Evolutionary conservation across 2,329 filamentous ascomycete genomes (phyloP), one percentile per base, ranked within the genome.

Genomic region (Penicillium griseofulvum): DNA sequence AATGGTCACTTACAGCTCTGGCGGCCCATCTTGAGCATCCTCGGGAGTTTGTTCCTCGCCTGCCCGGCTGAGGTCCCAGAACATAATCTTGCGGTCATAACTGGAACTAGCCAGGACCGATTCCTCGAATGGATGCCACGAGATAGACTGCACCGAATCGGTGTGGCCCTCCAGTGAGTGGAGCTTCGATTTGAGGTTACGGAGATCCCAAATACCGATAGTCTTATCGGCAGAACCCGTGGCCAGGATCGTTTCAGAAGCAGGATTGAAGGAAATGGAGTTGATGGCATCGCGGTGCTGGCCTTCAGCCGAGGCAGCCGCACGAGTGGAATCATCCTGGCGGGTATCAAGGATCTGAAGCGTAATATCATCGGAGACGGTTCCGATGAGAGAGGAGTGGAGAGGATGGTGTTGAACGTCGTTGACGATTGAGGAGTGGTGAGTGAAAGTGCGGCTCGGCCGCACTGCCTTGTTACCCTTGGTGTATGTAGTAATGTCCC

Each of bases 211-310:
- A 53, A 99, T 83, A 11, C 89, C 93, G 58, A 99, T 90, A 0
- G 91, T 94, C 78, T 96, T 96, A 73, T 99, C 94, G 0, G 90
- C 91, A 28, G 93, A 97, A 2, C 91, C 94, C 0, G 94, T 97
- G 10, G 92, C 94, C 37, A 99, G 81, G 36, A 96, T 82, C 34
- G 89, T 90, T 70, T 99, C 93, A n/a, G 88, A 89, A 31, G 87
- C 87, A 0, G 92, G 92, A 69, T 97, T 96, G 78, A 97, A 99
- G 0, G 94, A 87, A 26, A 99, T 80, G n/a, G 91, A 89, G 71
- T 99, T 99, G 74, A 99, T 92, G 17, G 93, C 93, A 73, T 97
- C 94, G 9, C 83, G 83, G 70, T 99, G 95, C 10, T 92, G 92
- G 46, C 85, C 81, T 60, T 83, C 80, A 17, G 86, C 88, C 37